Percentiles rank a stretch among this genome's conserved stretches.
Evolutionary conservation across 176 grass and related monocot species (phyloP).

Genomic region (Eleusine coracana): DNA sequence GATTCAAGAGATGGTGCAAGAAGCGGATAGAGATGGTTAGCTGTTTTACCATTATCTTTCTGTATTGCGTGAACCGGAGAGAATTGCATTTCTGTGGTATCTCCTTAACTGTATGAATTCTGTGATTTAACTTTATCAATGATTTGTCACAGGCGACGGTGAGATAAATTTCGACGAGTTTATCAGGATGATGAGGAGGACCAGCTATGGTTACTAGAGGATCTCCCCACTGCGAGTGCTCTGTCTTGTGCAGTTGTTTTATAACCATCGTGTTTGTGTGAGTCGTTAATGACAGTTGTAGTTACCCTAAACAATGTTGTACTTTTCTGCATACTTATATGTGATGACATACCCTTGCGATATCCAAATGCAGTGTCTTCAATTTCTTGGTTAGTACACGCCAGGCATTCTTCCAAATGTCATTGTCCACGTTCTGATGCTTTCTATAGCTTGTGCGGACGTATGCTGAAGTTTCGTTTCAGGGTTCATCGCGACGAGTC

Average conservation of each 20-base stretch:
- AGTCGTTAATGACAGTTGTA: constrained; percentile 5
- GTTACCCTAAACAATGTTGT: neutral
- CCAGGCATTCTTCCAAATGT: too few relatives aligned
- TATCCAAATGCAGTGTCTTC: neutral
- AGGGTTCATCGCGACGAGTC: neutral
- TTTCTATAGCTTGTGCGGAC: neutral
- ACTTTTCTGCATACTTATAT: neutral
- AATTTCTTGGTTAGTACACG: neutral
- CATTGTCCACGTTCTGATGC: too few relatives aligned
- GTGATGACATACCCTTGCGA: neutral
- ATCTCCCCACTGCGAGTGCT: neutral
- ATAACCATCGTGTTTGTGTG: neutral
- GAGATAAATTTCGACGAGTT: constrained; percentile 88
- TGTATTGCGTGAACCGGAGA: neutral
- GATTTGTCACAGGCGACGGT: constrained; percentile 60
- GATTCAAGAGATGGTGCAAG: constrained; percentile 87
- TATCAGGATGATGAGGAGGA: constrained; percentile 74
- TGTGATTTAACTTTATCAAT: neutral
- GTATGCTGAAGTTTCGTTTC: neutral
- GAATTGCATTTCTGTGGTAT: neutral
- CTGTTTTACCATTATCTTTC: neutral
- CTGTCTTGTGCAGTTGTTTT: constrained; percentile 5
- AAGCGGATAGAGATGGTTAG: constrained; percentile 79
- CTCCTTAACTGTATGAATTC: neutral
- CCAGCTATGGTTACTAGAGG: constrained; percentile 63